A percentile compares a stretch with the other conserved stretches of the same genome.
Conservation (phyloP, 2,329 filamentous ascomycete species). For the Epichloe glyceriae region DNA sequence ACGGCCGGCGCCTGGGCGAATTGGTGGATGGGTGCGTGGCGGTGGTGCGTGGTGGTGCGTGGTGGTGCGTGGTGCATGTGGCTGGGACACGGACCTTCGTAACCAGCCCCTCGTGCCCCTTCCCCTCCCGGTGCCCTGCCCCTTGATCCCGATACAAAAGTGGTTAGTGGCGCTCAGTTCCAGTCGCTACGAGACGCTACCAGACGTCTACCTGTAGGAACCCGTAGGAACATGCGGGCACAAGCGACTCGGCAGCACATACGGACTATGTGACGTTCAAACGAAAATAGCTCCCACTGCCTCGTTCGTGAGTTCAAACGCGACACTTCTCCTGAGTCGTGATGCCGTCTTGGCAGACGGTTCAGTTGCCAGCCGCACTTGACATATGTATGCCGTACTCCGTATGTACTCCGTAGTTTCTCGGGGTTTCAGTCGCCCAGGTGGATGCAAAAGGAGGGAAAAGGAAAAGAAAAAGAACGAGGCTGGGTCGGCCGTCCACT, state of each 20-base stretch:
- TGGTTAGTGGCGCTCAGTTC: no score
- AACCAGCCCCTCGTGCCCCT: no score
- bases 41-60: background rate
- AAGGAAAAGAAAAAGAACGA: background rate
- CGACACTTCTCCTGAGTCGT: conserved; percentile 1
- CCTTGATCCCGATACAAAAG: no score
- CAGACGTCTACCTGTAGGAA: no score
- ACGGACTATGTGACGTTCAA: background rate
- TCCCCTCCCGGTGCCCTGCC: no score
- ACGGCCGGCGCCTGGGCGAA: no score
- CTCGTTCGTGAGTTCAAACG: background rate
- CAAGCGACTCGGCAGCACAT: background rate
- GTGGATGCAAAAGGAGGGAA: background rate
- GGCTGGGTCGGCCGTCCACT: background rate
- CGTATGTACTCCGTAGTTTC: no score
- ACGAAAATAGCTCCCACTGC: background rate
- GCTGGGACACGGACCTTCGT: background rate
- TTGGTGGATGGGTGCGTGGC: background rate
- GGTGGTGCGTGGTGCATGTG: background rate
- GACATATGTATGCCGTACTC: no score
- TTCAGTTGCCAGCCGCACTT: no score
- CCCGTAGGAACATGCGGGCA: no score
- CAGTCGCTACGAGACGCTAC: no score
- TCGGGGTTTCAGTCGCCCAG: no score
- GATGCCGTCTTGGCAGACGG: background rate